Base-by-base conservation (phyloP, 2,329 filamentous ascomycete species). In the Colletotrichum sp. region DNA sequence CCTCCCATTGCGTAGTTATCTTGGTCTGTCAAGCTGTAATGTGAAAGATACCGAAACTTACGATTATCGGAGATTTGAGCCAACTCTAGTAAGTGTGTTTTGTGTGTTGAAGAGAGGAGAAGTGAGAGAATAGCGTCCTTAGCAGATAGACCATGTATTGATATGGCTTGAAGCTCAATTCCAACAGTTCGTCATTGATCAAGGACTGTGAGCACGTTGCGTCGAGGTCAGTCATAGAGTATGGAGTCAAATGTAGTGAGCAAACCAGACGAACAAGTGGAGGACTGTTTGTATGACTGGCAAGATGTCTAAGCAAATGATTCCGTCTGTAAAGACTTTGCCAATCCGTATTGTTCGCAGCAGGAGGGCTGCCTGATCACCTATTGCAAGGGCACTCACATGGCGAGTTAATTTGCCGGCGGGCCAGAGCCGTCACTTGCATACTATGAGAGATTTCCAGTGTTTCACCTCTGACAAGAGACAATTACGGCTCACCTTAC, bases 401-500 rank as follows among this genome's bases (percentile, higher is more conserved):
- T 8, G n/a, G 10, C n/a, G n/a, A 52, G n/a, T 13, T n/a, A 13
- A 52, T 13, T 22, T 13, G 10, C 44, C n/a, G n/a, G n/a, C 44
- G n/a, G 10, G 22, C 44, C 1, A 6, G 10, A 0, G 10, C n/a
- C 10, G 1, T 52, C n/a, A 13, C 0, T 22, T 0, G 12, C 6
- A 22, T 52, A 7, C 10, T 5, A 44, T 44, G n/a, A 52, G 44
- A 52, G 13, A 36, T 36, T 36, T 30, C 30, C 30, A 30, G 30
- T 30, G 30, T 30, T 1, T 34, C 2, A 34, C 13, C 32, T 1
- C 32, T 34, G 34, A 15, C 1, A 36, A 52, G n/a, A 52, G 44
- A 22, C n/a, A 8, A 22, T 0, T 22, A 22, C 3, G 10, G 1
- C 12, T 52, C n/a, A 52, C 0, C n/a, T 13, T 22, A 22, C 10